Evolutionary conservation across 2,329 filamentous ascomycete genomes (phyloP).

Genomic region (Calonectria fujianensis): DNA sequence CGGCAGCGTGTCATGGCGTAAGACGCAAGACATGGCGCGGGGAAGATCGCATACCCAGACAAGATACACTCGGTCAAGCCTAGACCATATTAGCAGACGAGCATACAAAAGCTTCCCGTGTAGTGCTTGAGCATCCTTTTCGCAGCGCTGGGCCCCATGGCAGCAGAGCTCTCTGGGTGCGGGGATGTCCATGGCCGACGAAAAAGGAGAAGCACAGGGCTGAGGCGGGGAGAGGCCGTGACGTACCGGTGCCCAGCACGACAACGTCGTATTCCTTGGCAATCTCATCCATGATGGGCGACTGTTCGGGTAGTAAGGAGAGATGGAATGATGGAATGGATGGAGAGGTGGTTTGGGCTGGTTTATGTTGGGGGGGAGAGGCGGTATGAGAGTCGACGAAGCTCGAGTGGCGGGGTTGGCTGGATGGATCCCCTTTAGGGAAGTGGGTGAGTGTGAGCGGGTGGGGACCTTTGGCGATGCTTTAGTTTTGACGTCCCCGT

Average conservation of each 20-base stretch:
- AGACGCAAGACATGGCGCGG: background rate
- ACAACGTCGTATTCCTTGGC: constrained; percentile 99
- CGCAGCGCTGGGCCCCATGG: constrained; percentile 15
- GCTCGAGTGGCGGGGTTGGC: constrained; percentile 47
- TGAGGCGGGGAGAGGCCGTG: constrained; percentile 24
- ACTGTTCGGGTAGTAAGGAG: constrained; percentile 38
- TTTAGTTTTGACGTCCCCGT: constrained; percentile 28
- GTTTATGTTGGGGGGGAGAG: constrained; percentile 44
- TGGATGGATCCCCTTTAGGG: constrained; percentile 21
- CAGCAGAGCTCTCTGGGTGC: constrained; percentile 47
- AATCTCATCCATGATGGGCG: constrained; percentile 91
- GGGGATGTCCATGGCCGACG: constrained; percentile 46
- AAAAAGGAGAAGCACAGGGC: constrained; percentile 37
- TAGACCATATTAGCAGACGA: constrained; percentile 62
- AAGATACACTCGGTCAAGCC: constrained; percentile 99
- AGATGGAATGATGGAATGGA: constrained; percentile 39
- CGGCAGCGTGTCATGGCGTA: background rate
- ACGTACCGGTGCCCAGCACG: constrained; percentile 95
- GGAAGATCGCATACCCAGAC: constrained; percentile 81
- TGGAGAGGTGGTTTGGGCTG: constrained; percentile 27
- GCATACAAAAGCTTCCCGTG: constrained; percentile 25
- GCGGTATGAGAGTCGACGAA: constrained; percentile 46
- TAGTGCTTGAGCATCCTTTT: constrained; percentile 16
- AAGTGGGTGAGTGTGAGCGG: constrained; percentile 22
- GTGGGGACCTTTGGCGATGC: constrained; percentile 32